These are phyloP conservation scores for Coprinopsis cinerea DNA, from an alignment of 768 basidiomycete genomes.

Conservation along the genomic window DNA sequence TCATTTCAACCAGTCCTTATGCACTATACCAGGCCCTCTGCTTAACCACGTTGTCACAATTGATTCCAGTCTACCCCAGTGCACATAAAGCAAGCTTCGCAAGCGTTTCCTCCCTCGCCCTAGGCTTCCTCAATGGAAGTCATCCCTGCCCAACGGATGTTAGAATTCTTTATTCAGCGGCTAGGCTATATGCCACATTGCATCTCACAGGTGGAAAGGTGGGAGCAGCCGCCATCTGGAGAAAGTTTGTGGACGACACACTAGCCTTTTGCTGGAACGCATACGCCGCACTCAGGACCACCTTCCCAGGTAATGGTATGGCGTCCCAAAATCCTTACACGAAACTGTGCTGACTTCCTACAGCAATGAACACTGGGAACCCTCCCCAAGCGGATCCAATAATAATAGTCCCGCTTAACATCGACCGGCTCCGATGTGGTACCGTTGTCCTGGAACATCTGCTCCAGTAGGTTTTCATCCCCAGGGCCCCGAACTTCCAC, in stretches of 20 bases:
- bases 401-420: conserved; percentile 43
- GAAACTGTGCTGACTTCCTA: too few species aligned
- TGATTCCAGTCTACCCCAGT: conserved; percentile 64
- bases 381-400: conserved; percentile 34
- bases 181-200: conserved; percentile 54
- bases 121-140: conserved; percentile 53
- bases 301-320: conserved; percentile 46
- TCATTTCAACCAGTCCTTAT: neutral
- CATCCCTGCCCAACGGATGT: conserved; percentile 34
- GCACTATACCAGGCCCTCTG: conserved; percentile 33
- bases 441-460: conserved; percentile 47
- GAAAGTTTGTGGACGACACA: conserved; percentile 68
- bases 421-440: conserved; percentile 57
- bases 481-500: neutral
- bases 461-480: conserved; percentile 36
- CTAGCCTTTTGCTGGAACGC: conserved; percentile 61
- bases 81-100: conserved; percentile 52
- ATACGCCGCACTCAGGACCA: conserved; percentile 51
- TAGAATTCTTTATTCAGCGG: conserved; percentile 41
- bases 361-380: neutral
- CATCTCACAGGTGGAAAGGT: conserved; percentile 77
- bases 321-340: too few species aligned
- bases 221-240: conserved; percentile 65
- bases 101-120: conserved; percentile 45
- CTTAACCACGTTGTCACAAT: conserved; percentile 43